Percentiles rank a stretch among this genome's conserved stretches.
phyloP scores from a whole-genome alignment of 768 basidiomycete species.

The Xerocomellus intermedius region DNA sequence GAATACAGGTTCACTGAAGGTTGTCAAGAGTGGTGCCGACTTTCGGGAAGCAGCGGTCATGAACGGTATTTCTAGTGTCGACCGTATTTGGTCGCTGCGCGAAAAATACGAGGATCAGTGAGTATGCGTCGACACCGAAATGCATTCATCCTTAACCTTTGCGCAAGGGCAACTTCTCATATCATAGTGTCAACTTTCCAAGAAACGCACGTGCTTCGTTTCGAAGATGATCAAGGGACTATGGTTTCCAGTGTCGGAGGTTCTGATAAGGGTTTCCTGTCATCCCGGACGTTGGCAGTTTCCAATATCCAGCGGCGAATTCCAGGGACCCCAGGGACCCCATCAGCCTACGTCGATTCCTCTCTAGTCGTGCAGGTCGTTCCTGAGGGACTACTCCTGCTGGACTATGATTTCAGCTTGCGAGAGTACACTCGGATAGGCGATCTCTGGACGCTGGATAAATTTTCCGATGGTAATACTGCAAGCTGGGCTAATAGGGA shows the following conservation, averaged over 20 bases:
- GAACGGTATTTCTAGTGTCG: constrained; percentile 55
- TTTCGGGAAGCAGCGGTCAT: constrained; percentile 63
- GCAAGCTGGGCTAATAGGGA: constrained; percentile 34
- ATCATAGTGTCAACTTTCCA: constrained; percentile 60
- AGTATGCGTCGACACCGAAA: constrained; percentile 21
- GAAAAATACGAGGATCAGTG: constrained; percentile 48
- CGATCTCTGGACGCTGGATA: constrained; percentile 40
- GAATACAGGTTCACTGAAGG: constrained; percentile 71
- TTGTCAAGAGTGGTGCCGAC: constrained; percentile 81
- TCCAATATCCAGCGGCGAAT: constrained; percentile 48
- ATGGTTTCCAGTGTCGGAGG: constrained; percentile 24
- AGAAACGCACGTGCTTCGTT: constrained; percentile 51
- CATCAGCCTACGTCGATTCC: constrained; percentile 42
- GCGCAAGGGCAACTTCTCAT: constrained; percentile 50
- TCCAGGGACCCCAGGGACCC: constrained; percentile 16
- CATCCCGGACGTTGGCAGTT: constrained; percentile 60
- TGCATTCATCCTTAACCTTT: not conserved
- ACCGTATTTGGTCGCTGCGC: constrained; percentile 61
- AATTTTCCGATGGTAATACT: constrained; percentile 21
- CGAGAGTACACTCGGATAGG: constrained; percentile 42
- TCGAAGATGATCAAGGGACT: constrained; percentile 35
- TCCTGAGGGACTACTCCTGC: constrained; percentile 47
- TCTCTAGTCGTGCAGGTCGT: constrained; percentile 75
- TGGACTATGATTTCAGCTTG: constrained; percentile 52
- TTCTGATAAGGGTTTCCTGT: constrained; percentile 50